Base-by-base conservation (phyloP, 352 stramenopile species). In the Achlya hypogyna region DNA sequence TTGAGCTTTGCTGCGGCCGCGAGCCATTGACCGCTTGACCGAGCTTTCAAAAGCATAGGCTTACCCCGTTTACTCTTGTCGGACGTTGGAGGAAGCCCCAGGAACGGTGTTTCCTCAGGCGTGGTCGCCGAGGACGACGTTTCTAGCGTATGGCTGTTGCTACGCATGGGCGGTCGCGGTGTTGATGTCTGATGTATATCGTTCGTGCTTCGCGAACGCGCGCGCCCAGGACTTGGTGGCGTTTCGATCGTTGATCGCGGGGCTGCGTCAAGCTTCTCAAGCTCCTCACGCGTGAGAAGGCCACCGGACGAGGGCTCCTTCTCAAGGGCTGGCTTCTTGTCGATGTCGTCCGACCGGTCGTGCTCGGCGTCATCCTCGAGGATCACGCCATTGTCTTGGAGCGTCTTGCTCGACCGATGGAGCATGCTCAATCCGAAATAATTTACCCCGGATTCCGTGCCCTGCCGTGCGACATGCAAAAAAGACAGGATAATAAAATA, bases 1-100 rank as follows among this genome's bases (percentile, higher is more conserved):
- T 35, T 47, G n/a, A 67, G n/a, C 43, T 67, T 54, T 22, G 47
- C 28, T 8, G 38, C 14, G n/a, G 51, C 38, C 25, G 51, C 60
- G 60, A 58, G 38, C 60, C 60, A 67, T 42, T 56, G 49, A 12
- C 60, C 38, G 25, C 60, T 67, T 29, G 60, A 58, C 10, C 27
- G 25, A 28, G 34, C 59, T 58, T 38, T 64, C 29, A 51, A 32
- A 1, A 51, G 14, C 2, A 67, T 27, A 23, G 23, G 28, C 34
- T 58, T 67, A 35, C 47, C 18, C 51, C 12, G 8, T 8, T 53
- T 53, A 9, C 40, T 59, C 32, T 54, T 59, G 31, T 67, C 60
- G n/a, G 51, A 45, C 22, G 22, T 59, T 5, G 60, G 60, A 25
- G 60, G 60, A 20, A 58, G 23, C 22, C 38, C 14, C 9, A 54